Evolutionary conservation across 805 yeast genomes (phyloP), one percentile per base, ranked within the genome.

Genomic region (Candida dendrica): DNA sequence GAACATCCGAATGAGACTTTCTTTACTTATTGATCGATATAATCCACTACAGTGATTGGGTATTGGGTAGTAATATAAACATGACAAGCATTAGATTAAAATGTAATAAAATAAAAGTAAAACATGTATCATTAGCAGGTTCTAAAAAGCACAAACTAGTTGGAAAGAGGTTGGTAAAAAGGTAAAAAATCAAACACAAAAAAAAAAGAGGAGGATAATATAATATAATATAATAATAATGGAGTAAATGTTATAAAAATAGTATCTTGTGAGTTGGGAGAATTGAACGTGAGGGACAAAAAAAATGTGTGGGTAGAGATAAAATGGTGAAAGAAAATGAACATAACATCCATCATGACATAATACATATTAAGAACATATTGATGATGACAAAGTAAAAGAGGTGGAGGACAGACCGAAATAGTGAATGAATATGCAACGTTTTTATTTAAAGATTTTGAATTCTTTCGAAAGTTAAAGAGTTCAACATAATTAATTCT

Each of bases 241-340:
- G 24, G 24, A 22, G 6, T 6, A 22, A 22, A 22, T 22, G 24
- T 22, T 22, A 22, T 22, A 22, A 22, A 22, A 22, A 22, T 22
- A 22, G 8, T 22, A 22, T 6, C 8, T 22, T 22, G 24, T 22
- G 24, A 22, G 8, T 22, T n/a, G 34, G 34, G 19, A 17, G 19
- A 32, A 15, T 32, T 16, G 19, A 32, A 32, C 13, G 17, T 11
- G 17, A 47, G 15, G 10, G 39, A 41, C n/a, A 49, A 50, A 31
- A 14, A 15, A 31, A 31, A 31, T 4, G n/a, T n/a, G n/a, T n/a
- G n/a, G n/a, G n/a, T 8, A 31, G 15, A 11, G 17, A 31, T 15
- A 20, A 34, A n/a, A n/a, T 18, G 17, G 15, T 4, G 26, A 34
- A 16, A 15, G 11, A 33, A 33, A 11, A 33, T 33, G 20, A 33